Evolutionary conservation across 192 early-diverging fungal genomes (phyloP).

Genomic region (Gamsiella multidivaricata): DNA sequence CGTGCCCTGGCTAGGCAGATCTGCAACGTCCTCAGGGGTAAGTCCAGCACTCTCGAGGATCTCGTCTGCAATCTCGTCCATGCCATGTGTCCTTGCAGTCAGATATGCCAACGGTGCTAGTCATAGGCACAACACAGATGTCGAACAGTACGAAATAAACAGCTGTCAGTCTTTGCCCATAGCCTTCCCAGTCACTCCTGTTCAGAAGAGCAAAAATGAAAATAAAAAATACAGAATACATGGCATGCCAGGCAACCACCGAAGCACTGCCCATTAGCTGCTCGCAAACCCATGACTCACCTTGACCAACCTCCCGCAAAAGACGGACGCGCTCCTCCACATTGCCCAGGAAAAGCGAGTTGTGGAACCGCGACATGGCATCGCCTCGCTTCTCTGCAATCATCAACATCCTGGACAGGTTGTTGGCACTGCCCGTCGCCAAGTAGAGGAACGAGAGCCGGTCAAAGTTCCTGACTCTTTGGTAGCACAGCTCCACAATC

Average conservation of each 20-base stretch:
- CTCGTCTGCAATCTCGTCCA: constrained; percentile 84
- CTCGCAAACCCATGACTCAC: constrained; percentile 54
- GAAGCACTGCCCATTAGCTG: no score
- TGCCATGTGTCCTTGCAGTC: constrained; percentile 90
- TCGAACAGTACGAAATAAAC: background rate
- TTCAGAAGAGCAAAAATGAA: no score
- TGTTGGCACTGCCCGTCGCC: constrained; percentile 90
- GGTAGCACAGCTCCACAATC: constrained; percentile 92
- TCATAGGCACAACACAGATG: background rate
- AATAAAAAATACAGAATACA: no score
- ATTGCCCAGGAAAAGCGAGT: constrained; percentile 91
- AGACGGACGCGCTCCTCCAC: constrained; percentile 90
- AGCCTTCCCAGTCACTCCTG: no score
- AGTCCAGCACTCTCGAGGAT: constrained; percentile 83
- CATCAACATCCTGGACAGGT: constrained; percentile 94
- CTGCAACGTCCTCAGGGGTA: constrained; percentile 68
- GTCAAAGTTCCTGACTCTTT: constrained; percentile 92
- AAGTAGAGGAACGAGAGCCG: constrained; percentile 96
- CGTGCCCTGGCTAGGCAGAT: constrained; percentile 53
- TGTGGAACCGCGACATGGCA: constrained; percentile 92
- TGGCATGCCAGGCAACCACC: no score
- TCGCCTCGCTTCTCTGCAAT: constrained; percentile 90
- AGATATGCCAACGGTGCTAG: constrained; percentile 91
- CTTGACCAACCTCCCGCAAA: constrained; percentile 88
- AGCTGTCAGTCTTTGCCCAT: no score